These are phyloP conservation scores for Malassezia sp. DNA, from an alignment of 1,284 basidiomycete genomes.

Conservation along the genomic window DNA sequence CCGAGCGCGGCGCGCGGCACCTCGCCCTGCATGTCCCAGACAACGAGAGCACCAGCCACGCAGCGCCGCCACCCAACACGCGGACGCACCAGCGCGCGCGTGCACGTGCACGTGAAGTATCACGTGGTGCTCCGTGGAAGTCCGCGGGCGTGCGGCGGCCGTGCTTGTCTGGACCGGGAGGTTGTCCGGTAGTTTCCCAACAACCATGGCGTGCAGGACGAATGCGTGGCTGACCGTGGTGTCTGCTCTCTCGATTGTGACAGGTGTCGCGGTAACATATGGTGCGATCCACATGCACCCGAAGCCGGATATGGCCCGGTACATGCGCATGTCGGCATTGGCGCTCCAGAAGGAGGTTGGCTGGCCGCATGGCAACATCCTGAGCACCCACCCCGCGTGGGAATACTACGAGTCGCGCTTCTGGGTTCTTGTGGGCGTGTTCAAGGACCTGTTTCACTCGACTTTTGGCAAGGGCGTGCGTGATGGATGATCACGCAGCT, in stretches of 20 bases:
- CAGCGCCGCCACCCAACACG: too few species aligned
- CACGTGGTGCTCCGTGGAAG: too few species aligned
- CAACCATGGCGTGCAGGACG: background rate
- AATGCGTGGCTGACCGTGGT: background rate
- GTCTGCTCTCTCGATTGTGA: constrained; percentile 1
- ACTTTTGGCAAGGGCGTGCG: constrained; percentile 2
- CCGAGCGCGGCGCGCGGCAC: constrained; percentile 2
- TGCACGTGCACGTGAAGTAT: too few species aligned
- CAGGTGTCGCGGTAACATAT: constrained; percentile 2
- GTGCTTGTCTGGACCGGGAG: too few species aligned
- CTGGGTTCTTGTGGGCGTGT: constrained; percentile 5
- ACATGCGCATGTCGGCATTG: background rate
- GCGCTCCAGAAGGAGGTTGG: constrained; percentile 1
- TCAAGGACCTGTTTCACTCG: constrained; percentile 1
- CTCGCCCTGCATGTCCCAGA: too few species aligned
- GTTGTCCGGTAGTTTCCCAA: too few species aligned
- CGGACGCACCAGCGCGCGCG: too few species aligned
- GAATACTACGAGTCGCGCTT: constrained; percentile 1
- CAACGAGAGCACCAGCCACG: too few species aligned
- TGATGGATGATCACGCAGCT: too few species aligned
- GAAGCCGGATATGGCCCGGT: constrained; percentile 5
- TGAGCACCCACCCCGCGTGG: background rate
- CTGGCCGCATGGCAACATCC: background rate
- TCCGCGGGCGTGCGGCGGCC: too few species aligned
- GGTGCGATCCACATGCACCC: constrained; percentile 4